A percentile compares a stretch with the other conserved stretches of the same genome.
phyloP scores from a whole-genome alignment of 106 monocot genomes.

The Dioscorea zingiberensis region DNA sequence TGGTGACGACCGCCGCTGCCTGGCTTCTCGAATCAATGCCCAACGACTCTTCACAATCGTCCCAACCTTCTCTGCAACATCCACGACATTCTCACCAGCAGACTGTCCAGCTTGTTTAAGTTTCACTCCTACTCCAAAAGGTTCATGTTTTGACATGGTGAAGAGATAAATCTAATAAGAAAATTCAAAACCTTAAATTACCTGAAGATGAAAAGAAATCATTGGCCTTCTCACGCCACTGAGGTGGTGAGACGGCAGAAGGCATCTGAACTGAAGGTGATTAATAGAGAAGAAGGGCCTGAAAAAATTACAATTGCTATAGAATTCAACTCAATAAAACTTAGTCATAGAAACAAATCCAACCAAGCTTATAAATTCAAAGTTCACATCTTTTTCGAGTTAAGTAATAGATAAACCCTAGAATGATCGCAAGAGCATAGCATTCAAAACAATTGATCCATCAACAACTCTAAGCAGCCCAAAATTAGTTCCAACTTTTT shows the following conservation, averaged over 20 bases:
- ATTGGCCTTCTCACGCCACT: constrained; percentile 74
- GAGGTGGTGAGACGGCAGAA: constrained; percentile 33
- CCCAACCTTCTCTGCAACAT: constrained; percentile 55
- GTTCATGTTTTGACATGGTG: neutral
- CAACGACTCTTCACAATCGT: constrained; percentile 74
- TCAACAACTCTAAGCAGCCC: no score
- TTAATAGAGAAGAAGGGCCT: no score
- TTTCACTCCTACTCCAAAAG: constrained; percentile 41
- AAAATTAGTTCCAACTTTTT: no score
- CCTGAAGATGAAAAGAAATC: constrained; percentile 82
- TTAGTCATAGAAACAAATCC: no score
- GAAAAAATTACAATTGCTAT: no score
- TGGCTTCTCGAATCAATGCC: constrained; percentile 49
- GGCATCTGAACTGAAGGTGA: constrained; percentile 22
- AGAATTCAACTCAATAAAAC: no score
- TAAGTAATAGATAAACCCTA: no score
- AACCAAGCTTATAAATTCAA: no score
- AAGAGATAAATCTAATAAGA: neutral
- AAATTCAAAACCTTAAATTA: constrained; percentile 8
- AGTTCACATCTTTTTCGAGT: no score
- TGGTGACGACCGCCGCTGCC: constrained; percentile 14
- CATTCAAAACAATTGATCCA: no score
- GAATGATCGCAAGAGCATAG: no score
- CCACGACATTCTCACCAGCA: constrained; percentile 47
- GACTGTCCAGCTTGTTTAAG: constrained; percentile 77